Evolutionary conservation across 306 rosid genomes (phyloP).

Genomic region (Cajanus cajan): DNA sequence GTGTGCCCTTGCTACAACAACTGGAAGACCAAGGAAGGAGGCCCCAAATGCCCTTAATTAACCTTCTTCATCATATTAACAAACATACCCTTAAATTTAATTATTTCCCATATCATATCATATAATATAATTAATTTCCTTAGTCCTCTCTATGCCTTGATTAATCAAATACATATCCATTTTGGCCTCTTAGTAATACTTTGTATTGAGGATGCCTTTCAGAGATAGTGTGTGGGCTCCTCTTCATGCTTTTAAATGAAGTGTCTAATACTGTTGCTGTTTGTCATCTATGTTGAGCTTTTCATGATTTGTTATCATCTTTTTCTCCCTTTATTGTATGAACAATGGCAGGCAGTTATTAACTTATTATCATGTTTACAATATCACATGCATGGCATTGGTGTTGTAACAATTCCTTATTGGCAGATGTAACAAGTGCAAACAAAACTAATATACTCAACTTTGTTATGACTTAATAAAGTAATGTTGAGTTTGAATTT

Average conservation of each 20-base stretch:
- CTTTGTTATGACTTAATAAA: no score
- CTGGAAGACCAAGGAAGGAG: constrained; percentile 93
- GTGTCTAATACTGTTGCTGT: constrained; percentile 5
- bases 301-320: not conserved
- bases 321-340: not conserved
- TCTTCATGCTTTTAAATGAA: constrained; percentile 14
- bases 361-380: not conserved
- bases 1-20: constrained; percentile 94
- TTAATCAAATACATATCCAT: not conserved
- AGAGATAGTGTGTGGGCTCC: not conserved
- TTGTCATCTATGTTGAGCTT: not conserved
- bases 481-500: no score
- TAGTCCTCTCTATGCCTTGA: not conserved
- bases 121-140: not conserved
- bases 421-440: not conserved
- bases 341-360: not conserved
- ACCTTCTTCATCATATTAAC: constrained; percentile 4
- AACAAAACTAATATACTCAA: not conserved
- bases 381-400: not conserved
- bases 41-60: constrained; percentile 87
- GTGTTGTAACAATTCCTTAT: not conserved
- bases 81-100: not conserved
- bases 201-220: not conserved
- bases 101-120: not conserved
- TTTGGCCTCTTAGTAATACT: not conserved